phyloP scores from a whole-genome alignment of 305 asterid species.

The Stenogyne calaminthoides region DNA sequence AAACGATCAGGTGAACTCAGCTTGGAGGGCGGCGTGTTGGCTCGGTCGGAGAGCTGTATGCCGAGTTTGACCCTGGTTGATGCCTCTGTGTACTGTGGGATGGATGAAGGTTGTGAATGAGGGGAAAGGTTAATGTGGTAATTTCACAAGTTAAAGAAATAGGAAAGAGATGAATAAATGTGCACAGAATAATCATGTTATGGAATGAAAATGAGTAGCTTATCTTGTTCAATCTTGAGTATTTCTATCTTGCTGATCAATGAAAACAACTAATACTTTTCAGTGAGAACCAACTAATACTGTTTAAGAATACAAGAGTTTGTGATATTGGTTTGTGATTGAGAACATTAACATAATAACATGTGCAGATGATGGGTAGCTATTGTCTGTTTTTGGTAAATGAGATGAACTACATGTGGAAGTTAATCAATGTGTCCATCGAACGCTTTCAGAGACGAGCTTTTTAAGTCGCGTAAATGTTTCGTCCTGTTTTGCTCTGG shows the following conservation, averaged over 20 bases:
- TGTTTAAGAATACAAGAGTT: too few relatives aligned
- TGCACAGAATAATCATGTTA: conserved; percentile 30
- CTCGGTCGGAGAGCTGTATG: conserved; percentile 75
- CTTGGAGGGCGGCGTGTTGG: conserved; percentile 35
- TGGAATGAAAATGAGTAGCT: background rate
- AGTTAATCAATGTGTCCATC: background rate
- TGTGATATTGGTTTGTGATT: too few relatives aligned
- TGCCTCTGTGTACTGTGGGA: conserved; percentile 26
- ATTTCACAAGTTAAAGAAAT: background rate
- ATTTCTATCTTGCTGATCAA: background rate
- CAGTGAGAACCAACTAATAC: too few relatives aligned
- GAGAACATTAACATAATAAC: background rate
- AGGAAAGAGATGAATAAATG: conserved; percentile 16
- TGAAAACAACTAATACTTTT: too few relatives aligned
- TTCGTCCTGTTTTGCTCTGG: background rate
- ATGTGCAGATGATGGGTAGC: background rate
- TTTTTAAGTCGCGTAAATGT: too few relatives aligned
- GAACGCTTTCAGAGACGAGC: too few relatives aligned
- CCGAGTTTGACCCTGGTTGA: conserved; percentile 60
- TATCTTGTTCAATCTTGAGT: background rate
- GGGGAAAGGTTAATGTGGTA: conserved; percentile 29
- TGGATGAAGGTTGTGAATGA: conserved; percentile 34
- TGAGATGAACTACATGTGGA: background rate
- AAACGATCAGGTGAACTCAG: conserved; percentile 28
- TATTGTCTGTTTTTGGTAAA: background rate